These are phyloP conservation scores for Stagonosporopsis cucurbitacearum DNA, from an alignment of 2,329 filamentous ascomycete species.

Conservation along the genomic window DNA sequence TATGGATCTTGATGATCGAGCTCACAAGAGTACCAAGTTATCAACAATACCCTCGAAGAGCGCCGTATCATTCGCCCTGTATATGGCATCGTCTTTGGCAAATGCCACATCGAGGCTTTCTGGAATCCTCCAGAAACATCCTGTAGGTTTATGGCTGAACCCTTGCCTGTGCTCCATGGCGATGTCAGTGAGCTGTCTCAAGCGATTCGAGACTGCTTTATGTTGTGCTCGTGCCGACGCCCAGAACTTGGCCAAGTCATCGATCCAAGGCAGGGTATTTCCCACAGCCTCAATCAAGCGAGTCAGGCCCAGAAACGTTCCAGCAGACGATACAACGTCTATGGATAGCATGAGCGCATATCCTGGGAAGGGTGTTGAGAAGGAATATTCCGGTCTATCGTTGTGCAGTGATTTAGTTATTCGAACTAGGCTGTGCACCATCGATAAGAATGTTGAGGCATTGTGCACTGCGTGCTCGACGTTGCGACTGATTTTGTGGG, in stretches of 20 bases:
- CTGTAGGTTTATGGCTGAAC: slow-evolving; percentile 32
- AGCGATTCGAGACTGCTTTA: slow-evolving; percentile 56
- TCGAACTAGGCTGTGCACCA: slow-evolving; percentile 43
- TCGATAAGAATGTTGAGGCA: slow-evolving; percentile 39
- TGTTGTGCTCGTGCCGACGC: slow-evolving; percentile 61
- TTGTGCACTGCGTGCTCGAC: slow-evolving; percentile 37
- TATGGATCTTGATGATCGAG: not conserved
- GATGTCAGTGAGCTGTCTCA: slow-evolving; percentile 54
- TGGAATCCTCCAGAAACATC: slow-evolving; percentile 48
- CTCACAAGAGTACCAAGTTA: slow-evolving; percentile 27
- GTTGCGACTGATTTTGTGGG: slow-evolving; percentile 42
- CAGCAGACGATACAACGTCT: slow-evolving; percentile 70
- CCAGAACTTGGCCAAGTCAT: slow-evolving; percentile 66
- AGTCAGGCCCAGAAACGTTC: slow-evolving; percentile 51
- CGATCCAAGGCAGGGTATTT: slow-evolving; percentile 61
- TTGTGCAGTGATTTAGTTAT: slow-evolving; percentile 38
- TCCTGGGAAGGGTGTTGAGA: slow-evolving; percentile 65
- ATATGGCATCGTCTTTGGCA: slow-evolving; percentile 54
- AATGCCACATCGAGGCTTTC: slow-evolving; percentile 51
- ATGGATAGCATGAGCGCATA: slow-evolving; percentile 68
- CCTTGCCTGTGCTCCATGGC: slow-evolving; percentile 45
- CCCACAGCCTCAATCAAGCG: slow-evolving; percentile 63
- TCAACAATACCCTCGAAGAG: slow-evolving; percentile 41
- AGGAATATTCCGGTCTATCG: slow-evolving; percentile 44
- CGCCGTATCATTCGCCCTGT: slow-evolving; percentile 42